Conservation (phyloP, 306 rosid species). For the Rosa multiflora region DNA sequence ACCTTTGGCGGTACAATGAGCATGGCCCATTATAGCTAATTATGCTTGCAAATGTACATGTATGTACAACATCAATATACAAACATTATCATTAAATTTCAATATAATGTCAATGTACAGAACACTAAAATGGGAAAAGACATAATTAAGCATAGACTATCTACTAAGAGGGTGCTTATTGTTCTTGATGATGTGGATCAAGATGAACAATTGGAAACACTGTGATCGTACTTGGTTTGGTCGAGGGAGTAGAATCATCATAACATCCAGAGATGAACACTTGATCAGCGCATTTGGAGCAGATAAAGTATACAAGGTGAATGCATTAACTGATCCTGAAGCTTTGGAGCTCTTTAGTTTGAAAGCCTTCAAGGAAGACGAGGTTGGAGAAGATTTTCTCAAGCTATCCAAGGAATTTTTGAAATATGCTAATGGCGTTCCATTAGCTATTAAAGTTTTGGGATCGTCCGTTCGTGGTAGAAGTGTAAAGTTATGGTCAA, state of each 20-base stretch:
- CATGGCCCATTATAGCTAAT: too few species aligned
- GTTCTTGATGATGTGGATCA: conserved; percentile 24
- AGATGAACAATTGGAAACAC: neutral
- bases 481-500: neutral
- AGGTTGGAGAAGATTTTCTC: conserved; percentile 6
- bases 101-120: neutral
- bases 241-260: conserved; percentile 14
- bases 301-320: neutral
- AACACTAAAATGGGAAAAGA: neutral
- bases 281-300: conserved; percentile 5
- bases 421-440: conserved; percentile 13
- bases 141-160: neutral
- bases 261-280: conserved; percentile 18
- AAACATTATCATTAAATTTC: too few species aligned
- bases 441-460: conserved; percentile 17
- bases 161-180: conserved; percentile 5
- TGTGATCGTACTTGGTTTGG: conserved; percentile 9
- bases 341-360: neutral
- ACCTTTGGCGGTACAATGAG: too few species aligned
- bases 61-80: too few species aligned
- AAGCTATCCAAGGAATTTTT: neutral
- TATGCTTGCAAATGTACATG: too few species aligned
- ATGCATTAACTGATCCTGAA: neutral
- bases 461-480: conserved; percentile 6
- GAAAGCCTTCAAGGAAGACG: neutral